phyloP scores from a whole-genome alignment of 2,329 filamentous ascomycete genomes.

The Neonectria ditissima region DNA sequence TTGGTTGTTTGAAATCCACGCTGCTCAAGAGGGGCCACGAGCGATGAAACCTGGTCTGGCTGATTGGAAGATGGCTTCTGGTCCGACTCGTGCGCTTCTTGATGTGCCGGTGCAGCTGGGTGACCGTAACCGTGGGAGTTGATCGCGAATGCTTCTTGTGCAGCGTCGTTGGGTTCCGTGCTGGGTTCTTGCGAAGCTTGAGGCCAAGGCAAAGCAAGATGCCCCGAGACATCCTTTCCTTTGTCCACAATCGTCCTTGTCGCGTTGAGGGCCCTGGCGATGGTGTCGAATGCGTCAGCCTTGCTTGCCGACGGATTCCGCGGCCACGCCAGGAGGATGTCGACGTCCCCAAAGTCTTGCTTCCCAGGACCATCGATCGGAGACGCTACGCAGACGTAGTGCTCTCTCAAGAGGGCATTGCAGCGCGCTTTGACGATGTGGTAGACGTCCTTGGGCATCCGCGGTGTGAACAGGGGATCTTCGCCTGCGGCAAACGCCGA shows the following conservation, averaged over 20 bases:
- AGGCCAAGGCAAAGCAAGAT: slow-evolving; percentile 69
- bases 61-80: background rate
- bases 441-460: slow-evolving; percentile 73
- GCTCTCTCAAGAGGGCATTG: slow-evolving; percentile 57
- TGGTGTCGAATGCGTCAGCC: slow-evolving; percentile 47
- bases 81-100: background rate
- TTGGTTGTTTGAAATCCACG: background rate
- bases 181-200: too few species aligned
- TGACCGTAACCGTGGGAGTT: background rate
- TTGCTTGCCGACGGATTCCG: slow-evolving; percentile 25
- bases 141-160: background rate
- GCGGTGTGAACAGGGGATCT: slow-evolving; percentile 69
- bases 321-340: slow-evolving; percentile 69
- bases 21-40: background rate
- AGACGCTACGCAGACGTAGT: slow-evolving; percentile 67
- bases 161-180: background rate
- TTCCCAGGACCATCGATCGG: slow-evolving; percentile 79
- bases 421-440: slow-evolving; percentile 59
- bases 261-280: slow-evolving; percentile 45
- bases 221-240: slow-evolving; percentile 47
- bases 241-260: slow-evolving; percentile 49
- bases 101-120: background rate
- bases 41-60: background rate
- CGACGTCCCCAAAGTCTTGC: slow-evolving; percentile 76
- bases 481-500: slow-evolving; percentile 63